A percentile compares a stretch with the other conserved stretches of the same genome.
Evolutionary conservation across 2,329 filamentous ascomycete genomes (phyloP).

Genomic region (Plectosphaerella sp.): DNA sequence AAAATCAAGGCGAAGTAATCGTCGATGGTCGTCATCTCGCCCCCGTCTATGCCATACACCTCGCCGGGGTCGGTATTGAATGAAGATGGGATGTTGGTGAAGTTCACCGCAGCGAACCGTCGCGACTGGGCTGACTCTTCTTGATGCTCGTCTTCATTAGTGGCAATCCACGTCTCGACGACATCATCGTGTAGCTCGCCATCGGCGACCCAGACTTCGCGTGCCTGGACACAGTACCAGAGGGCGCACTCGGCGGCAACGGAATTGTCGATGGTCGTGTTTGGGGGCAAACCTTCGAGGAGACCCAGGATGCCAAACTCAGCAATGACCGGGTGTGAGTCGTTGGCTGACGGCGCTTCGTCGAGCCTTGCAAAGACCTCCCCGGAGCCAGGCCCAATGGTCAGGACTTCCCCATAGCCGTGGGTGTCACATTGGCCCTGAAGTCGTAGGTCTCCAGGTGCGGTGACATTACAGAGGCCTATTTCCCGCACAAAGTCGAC

Average conservation of each 20-base stretch:
- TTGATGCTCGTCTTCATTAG: background rate
- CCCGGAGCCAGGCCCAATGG: background rate
- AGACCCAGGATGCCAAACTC: slow-evolving; percentile 1
- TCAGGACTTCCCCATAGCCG: background rate
- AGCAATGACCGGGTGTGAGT: slow-evolving; percentile 3
- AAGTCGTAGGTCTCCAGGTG: background rate
- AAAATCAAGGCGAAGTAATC: background rate
- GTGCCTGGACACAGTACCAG: slow-evolving; percentile 31
- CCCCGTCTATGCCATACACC: background rate
- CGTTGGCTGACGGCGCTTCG: background rate
- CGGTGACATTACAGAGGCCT: background rate
- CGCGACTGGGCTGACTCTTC: too few relatives aligned
- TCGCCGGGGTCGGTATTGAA: background rate
- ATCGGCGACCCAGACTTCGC: slow-evolving; percentile 20
- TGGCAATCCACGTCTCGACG: slow-evolving; percentile 20
- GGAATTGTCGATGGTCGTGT: slow-evolving; percentile 3
- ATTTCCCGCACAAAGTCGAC: background rate
- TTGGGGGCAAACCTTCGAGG: background rate
- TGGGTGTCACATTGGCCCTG: background rate
- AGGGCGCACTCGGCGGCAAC: slow-evolving; percentile 26
- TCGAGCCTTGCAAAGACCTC: background rate
- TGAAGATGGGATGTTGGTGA: background rate
- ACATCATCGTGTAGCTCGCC: slow-evolving; percentile 19
- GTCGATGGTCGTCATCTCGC: background rate
- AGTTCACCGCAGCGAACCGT: background rate